Base-by-base conservation (phyloP, 2,329 filamentous ascomycete genomes). In the Alternaria tenuissima region DNA sequence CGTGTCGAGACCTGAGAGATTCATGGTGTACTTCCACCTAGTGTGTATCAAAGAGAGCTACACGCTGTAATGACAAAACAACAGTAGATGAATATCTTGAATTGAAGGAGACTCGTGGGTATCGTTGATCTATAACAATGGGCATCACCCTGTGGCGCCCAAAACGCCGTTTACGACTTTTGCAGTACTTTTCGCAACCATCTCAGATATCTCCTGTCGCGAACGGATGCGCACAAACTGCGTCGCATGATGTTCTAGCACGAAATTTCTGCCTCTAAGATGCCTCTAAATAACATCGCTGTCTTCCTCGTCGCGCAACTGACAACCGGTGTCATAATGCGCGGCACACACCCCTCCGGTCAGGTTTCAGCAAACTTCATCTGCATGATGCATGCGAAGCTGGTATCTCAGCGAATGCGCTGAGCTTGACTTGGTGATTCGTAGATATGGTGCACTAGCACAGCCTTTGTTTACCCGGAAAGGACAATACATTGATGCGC, bases 11-110 rank as follows among this genome's bases (percentile, higher is more conserved):
- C 46, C 12, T 24, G 24, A 26, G 30, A 14, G 28, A 24, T 8
- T 1, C 12, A 22, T 48, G 8, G 28, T 16, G 12, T 0, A 14
- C 22, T 20, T 0, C 4, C 3, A 0, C 7, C 2, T 22, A 5
- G 11, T 34, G 1, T 34, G 11, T 12, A 8, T 1, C 11, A 12
- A 22, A 48, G 30, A n/a, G 12, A 5, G 32, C 18, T 24, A 32
- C 7, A 22, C 28, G 7, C 0, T 6, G 18, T 3, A 0, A 3
- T 2, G n/a, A 22, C 28, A 16, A 20, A 20, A 47, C 14, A 26
- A 26, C 11, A 14, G 32, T 36, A n/a, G 22, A 36, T 24, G 7
- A 14, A 36, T 41, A 22, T 48, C 22, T 48, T 18, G 4, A 24
- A 16, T 48, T 36, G 20, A 49, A 49, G 20, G 4, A 24, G 34